A percentile compares a stretch with the other conserved stretches of the same genome.
Conservation (phyloP, 352 stramenopile genomes). For the Pythium monospermum region DNA sequence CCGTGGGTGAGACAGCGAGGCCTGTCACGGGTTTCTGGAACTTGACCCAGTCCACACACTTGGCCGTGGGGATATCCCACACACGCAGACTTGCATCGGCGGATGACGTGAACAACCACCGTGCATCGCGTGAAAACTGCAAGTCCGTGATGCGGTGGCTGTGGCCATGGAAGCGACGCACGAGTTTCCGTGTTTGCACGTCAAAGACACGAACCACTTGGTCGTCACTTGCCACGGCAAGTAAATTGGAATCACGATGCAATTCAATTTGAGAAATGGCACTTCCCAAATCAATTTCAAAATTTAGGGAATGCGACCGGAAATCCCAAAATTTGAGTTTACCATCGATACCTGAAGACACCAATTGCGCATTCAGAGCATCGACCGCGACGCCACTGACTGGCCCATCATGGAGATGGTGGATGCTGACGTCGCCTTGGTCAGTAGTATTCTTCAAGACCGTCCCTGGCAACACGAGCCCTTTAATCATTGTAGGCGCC, state of each 20-base stretch:
- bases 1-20: slow-evolving; percentile 90
- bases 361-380: slow-evolving; percentile 70
- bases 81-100: slow-evolving; percentile 87
- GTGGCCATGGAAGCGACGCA: slow-evolving; percentile 84
- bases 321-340: slow-evolving; percentile 91
- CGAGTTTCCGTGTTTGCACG: slow-evolving; percentile 79
- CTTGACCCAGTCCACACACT: slow-evolving; percentile 93
- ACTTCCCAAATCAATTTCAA: slow-evolving; percentile 67
- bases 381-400: slow-evolving; percentile 89
- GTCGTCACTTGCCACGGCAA: slow-evolving; percentile 87
- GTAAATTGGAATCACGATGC: slow-evolving; percentile 84
- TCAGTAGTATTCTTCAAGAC: slow-evolving; percentile 24
- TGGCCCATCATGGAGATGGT: slow-evolving; percentile 59
- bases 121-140: slow-evolving; percentile 85
- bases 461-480: slow-evolving; percentile 56
- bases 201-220: slow-evolving; percentile 85
- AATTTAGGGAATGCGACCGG: slow-evolving; percentile 55
- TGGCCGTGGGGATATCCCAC: slow-evolving; percentile 93
- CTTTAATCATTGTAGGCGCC: slow-evolving; percentile 56
- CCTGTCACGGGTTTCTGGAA: slow-evolving; percentile 91
- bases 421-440: slow-evolving; percentile 27
- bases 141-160: slow-evolving; percentile 85
- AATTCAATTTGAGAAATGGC: slow-evolving; percentile 78
- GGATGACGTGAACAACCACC: slow-evolving; percentile 84
- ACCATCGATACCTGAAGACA: slow-evolving; percentile 85